These are phyloP conservation scores for Irpex sp. DNA, from an alignment of 1,284 basidiomycete species.

Conservation along the genomic window DNA sequence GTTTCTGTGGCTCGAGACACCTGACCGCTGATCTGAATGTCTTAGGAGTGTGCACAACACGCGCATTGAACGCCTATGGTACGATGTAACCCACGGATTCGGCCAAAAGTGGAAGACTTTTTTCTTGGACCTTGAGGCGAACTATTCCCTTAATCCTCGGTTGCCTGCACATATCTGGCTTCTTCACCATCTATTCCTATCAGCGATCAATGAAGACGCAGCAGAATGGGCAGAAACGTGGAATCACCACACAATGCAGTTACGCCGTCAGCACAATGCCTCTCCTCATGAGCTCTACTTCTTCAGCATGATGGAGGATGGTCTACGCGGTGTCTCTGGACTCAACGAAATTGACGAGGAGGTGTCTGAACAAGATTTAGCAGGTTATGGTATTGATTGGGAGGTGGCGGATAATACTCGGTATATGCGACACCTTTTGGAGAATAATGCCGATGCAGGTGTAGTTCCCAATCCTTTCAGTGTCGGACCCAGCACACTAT, in stretches of 20 bases:
- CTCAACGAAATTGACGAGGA: background rate
- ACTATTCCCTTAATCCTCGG: conserved; percentile 22
- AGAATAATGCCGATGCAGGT: conserved; percentile 14
- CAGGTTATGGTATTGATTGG: conserved; percentile 27
- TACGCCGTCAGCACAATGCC: conserved; percentile 5
- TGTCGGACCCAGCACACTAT: background rate
- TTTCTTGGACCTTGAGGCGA: conserved; percentile 28
- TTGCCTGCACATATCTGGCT: conserved; percentile 29
- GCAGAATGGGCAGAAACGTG: conserved; percentile 27
- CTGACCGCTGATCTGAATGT: too few species aligned
- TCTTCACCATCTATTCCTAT: conserved; percentile 28
- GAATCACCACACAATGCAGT: conserved; percentile 32
- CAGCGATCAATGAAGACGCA: conserved; percentile 22
- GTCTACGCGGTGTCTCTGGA: conserved; percentile 6
- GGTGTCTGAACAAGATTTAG: conserved; percentile 1
- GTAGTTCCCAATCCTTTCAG: conserved; percentile 1
- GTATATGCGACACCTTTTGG: conserved; percentile 14
- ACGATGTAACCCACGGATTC: conserved; percentile 39
- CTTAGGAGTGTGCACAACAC: conserved; percentile 41
- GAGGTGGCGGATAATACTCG: conserved; percentile 7
- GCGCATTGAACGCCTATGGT: conserved; percentile 47
- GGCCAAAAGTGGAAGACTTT: conserved; percentile 39
- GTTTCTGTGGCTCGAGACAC: too few species aligned
- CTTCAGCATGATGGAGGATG: conserved; percentile 22
- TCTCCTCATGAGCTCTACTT: conserved; percentile 24